Percentiles rank a stretch among this genome's conserved stretches.
Conservation (phyloP, 1,284 basidiomycete species). For the Trichosporon asahii region DNA sequence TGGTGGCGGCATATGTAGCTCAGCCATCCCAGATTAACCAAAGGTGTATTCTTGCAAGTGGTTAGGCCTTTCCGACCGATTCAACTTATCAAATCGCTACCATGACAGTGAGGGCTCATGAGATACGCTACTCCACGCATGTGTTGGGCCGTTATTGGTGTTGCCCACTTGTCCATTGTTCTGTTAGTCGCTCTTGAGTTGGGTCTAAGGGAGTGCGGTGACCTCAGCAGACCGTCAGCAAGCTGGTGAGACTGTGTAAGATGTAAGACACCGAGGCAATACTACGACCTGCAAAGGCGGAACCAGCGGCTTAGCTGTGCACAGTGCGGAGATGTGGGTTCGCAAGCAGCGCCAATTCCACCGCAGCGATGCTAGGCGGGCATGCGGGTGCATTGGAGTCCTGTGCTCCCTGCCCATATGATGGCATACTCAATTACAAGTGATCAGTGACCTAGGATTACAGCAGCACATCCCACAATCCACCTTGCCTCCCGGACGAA, state of each 20-base stretch:
- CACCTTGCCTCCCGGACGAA: background rate
- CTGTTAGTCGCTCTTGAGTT: background rate
- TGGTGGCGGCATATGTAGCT: no score
- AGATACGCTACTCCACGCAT: no score
- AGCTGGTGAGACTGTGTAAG: background rate
- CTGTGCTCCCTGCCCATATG: background rate
- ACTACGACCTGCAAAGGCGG: background rate
- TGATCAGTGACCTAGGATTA: background rate
- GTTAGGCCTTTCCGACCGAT: background rate
- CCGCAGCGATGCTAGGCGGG: background rate
- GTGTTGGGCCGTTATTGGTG: no score
- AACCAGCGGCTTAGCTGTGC: background rate
- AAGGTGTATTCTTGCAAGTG: no score
- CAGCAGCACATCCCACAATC: background rate
- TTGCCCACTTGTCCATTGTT: background rate
- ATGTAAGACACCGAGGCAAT: background rate
- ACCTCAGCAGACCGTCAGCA: background rate
- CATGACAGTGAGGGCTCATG: no score
- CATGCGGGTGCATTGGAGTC: background rate
- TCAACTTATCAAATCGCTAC: no score
- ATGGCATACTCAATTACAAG: background rate
- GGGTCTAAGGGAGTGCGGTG: background rate
- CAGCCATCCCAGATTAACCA: no score
- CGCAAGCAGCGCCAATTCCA: background rate
- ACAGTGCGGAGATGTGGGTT: background rate